These are phyloP conservation scores for Kurtzmaniella quercitrusa DNA, from an alignment of 1,139 yeast genomes.

Conservation along the genomic window DNA sequence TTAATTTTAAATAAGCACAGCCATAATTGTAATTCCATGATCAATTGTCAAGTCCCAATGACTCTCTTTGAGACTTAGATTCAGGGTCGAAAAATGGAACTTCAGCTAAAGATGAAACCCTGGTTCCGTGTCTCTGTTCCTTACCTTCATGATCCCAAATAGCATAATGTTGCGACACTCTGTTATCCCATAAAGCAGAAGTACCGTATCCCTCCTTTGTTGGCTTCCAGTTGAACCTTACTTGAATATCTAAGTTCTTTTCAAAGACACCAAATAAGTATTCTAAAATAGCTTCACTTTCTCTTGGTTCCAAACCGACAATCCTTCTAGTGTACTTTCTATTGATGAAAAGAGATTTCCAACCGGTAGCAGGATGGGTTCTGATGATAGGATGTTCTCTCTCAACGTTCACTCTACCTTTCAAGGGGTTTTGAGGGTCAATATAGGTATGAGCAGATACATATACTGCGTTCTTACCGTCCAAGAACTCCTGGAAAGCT, in stretches of 20 bases:
- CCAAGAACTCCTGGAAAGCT: conserved; percentile 18
- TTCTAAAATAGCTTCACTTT: conserved; percentile 16
- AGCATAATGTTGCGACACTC: conserved; percentile 39
- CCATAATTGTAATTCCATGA: background rate
- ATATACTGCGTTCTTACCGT: conserved; percentile 20
- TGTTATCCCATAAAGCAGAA: conserved; percentile 48
- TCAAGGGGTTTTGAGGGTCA: conserved; percentile 19
- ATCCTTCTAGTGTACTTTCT: conserved; percentile 18
- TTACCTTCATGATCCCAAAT: conserved; percentile 47
- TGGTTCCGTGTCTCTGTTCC: conserved; percentile 52
- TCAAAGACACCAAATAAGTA: conserved; percentile 19
- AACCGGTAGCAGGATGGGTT: conserved; percentile 16
- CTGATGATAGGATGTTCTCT: conserved; percentile 16
- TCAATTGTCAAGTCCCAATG: conserved; percentile 27
- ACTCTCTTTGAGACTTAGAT: conserved; percentile 53
- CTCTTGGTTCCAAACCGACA: conserved; percentile 19
- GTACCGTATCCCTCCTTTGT: conserved; percentile 40
- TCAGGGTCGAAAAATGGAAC: conserved; percentile 47
- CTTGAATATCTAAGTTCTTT: conserved; percentile 28
- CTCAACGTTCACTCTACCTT: conserved; percentile 16
- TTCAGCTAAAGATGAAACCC: conserved; percentile 58
- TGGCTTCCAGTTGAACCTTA: conserved; percentile 45
- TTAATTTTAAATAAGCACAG: background rate
- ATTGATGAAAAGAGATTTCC: conserved; percentile 17
- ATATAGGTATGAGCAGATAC: conserved; percentile 19